These are phyloP conservation scores for Macrolepiota albuminosa DNA, from an alignment of 768 basidiomycete species.

Conservation along the genomic window DNA sequence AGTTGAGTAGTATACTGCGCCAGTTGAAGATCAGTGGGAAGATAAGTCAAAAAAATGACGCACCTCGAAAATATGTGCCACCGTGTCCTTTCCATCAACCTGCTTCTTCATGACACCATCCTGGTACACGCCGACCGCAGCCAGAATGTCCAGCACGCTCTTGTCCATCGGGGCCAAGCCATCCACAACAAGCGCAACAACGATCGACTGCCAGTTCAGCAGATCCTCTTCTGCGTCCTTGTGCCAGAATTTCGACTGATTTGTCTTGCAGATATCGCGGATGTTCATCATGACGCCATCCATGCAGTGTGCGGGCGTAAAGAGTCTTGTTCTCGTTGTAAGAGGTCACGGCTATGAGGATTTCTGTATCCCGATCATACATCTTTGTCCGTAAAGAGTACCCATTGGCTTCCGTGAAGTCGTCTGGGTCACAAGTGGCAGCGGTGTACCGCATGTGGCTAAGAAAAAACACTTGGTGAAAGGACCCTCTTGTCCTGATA, in stretches of 20 bases:
- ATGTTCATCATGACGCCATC: slow-evolving; percentile 89
- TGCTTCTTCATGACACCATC: slow-evolving; percentile 95
- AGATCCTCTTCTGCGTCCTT: slow-evolving; percentile 76
- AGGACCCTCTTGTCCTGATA: not conserved
- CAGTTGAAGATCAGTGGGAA: too few species aligned
- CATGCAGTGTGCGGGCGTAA: slow-evolving; percentile 87
- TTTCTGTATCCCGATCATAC: slow-evolving; percentile 86
- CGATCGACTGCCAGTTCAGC: slow-evolving; percentile 89
- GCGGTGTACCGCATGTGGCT: slow-evolving; percentile 94
- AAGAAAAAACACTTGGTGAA: not conserved
- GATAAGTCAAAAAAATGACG: slow-evolving; percentile 2
- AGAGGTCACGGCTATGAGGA: slow-evolving; percentile 91
- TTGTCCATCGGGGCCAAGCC: slow-evolving; percentile 96
- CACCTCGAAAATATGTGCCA: slow-evolving; percentile 95
- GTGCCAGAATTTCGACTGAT: slow-evolving; percentile 89
- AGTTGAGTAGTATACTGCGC: slow-evolving; percentile 87
- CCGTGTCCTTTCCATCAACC: slow-evolving; percentile 81
- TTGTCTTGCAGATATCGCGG: slow-evolving; percentile 94
- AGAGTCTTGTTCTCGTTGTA: slow-evolving; percentile 92
- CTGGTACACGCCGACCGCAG: slow-evolving; percentile 89
- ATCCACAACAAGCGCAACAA: slow-evolving; percentile 86
- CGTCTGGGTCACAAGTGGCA: slow-evolving; percentile 87
- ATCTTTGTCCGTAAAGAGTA: slow-evolving; percentile 84
- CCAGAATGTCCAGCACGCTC: slow-evolving; percentile 82
- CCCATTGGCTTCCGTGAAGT: slow-evolving; percentile 73